These are phyloP conservation scores for Pyrenochaeta sp. DNA, from an alignment of 2,329 filamentous ascomycete species.

Conservation along the genomic window DNA sequence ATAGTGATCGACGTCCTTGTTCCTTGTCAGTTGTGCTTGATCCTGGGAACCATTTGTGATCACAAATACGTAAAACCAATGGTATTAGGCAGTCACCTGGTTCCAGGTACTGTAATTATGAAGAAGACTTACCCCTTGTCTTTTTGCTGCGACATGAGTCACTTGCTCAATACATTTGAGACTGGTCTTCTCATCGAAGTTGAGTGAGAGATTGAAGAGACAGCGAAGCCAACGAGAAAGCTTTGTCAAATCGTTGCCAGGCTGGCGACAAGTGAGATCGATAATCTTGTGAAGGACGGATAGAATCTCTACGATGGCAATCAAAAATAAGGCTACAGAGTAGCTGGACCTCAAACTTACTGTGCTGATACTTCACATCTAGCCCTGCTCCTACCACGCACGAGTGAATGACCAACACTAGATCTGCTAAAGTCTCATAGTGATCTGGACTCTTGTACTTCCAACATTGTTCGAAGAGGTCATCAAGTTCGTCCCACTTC, in stretches of 20 bases:
- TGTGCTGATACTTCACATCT: conserved; percentile 40
- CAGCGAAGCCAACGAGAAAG: conserved; percentile 81
- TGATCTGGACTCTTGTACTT: conserved; percentile 45
- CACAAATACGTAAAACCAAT: no score
- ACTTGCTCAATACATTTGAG: conserved; percentile 71
- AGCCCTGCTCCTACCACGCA: conserved; percentile 39
- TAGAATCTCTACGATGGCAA: conserved; percentile 31
- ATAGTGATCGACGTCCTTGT: conserved; percentile 58
- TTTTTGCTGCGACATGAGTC: conserved; percentile 43
- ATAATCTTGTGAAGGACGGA: conserved; percentile 69
- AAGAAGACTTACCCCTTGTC: conserved; percentile 34
- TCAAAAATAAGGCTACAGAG: no score
- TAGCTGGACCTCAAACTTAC: no score
- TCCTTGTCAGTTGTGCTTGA: conserved; percentile 38
- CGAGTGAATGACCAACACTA: conserved; percentile 54
- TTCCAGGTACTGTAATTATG: no score
- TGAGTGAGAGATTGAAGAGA: conserved; percentile 72
- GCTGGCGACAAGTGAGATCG: conserved; percentile 68
- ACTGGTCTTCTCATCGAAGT: conserved; percentile 63
- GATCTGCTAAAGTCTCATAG: conserved; percentile 57
- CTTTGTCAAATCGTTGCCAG: conserved; percentile 63
- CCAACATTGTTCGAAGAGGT: conserved; percentile 62
- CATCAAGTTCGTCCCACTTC: conserved; percentile 70
- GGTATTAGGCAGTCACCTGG: no score
- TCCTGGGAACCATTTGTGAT: no score